Conservation (phyloP, 805 yeast species). For the Saccharomycopsis sp. region DNA sequence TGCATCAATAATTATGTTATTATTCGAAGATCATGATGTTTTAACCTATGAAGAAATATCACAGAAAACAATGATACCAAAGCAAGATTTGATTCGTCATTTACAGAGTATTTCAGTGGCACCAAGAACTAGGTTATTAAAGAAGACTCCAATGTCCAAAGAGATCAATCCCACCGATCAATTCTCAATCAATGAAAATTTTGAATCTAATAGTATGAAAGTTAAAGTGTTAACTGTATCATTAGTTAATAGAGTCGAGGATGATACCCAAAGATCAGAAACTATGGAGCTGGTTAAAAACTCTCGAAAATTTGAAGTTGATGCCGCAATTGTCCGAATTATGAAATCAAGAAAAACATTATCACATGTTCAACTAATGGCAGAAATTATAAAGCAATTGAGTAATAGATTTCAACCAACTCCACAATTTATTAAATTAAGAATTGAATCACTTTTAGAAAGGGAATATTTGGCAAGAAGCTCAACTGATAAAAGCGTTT, state of each 20-base stretch:
- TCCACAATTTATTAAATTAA: conserved; percentile 56
- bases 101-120: conserved; percentile 81
- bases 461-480: conserved; percentile 77
- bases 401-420: conserved; percentile 61
- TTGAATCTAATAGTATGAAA: conserved; percentile 59
- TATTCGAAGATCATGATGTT: conserved; percentile 53
- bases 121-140: conserved; percentile 67
- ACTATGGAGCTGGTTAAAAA: conserved; percentile 53
- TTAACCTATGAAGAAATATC: conserved; percentile 57
- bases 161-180: conserved; percentile 57
- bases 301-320: conserved; percentile 61
- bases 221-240: conserved; percentile 72
- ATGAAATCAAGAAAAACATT: conserved; percentile 68
- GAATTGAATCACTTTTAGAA: conserved; percentile 70
- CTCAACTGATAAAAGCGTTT: conserved; percentile 47
- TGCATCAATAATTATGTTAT: conserved; percentile 69
- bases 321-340: conserved; percentile 83
- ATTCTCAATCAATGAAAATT: conserved; percentile 61
- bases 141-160: conserved; percentile 68
- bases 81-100: conserved; percentile 64
- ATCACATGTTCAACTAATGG: conserved; percentile 59
- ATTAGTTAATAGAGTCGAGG: conserved; percentile 36
- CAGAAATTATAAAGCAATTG: conserved; percentile 55
- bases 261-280: conserved; percentile 41
- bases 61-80: conserved; percentile 64